Evolutionary conservation across 208 protist genomes (phyloP).

Genomic region (Crithidia thermophila): DNA sequence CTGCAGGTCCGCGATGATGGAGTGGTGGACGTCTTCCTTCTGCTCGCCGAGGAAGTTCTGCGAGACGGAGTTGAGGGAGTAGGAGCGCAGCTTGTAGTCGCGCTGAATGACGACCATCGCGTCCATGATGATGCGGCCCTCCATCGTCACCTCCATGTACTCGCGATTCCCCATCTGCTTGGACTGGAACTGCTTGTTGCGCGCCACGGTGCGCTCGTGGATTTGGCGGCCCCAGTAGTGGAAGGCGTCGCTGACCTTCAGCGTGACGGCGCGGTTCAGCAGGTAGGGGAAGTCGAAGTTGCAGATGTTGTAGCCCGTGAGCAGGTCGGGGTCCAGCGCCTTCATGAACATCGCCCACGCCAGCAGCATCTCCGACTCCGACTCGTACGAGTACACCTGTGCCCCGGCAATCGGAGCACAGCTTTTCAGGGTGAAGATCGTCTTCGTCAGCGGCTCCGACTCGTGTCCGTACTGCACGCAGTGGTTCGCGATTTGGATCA

Average conservation of each 20-base stretch:
- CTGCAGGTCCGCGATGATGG: slow-evolving; percentile 97
- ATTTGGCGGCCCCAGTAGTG: slow-evolving; percentile 92
- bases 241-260: slow-evolving; percentile 91
- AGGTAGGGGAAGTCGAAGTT: slow-evolving; percentile 99
- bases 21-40: slow-evolving; percentile 99
- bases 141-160: slow-evolving; percentile 97
- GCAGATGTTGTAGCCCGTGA: slow-evolving; percentile 99
- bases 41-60: slow-evolving; percentile 99
- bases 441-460: slow-evolving; percentile 60
- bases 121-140: slow-evolving; percentile 98
- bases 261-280: slow-evolving; percentile 92
- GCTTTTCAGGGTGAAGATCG: slow-evolving; percentile 95
- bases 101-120: slow-evolving; percentile 97
- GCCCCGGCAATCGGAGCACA: slow-evolving; percentile 96
- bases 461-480: slow-evolving; percentile 91
- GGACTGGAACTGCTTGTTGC: slow-evolving; percentile 96
- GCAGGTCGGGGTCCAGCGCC: slow-evolving; percentile 93
- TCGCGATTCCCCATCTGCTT: slow-evolving; percentile 99
- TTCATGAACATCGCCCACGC: slow-evolving; percentile 90
- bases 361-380: slow-evolving; percentile 94
- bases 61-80: slow-evolving; percentile 99
- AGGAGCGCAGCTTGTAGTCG: slow-evolving; percentile 99
- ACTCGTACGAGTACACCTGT: slow-evolving; percentile 94
- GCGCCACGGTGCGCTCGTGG: slow-evolving; percentile 89
- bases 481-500: slow-evolving; percentile 99